Evolutionary conservation across 768 basidiomycete species (phyloP).

Genomic region (Calocybe indica): DNA sequence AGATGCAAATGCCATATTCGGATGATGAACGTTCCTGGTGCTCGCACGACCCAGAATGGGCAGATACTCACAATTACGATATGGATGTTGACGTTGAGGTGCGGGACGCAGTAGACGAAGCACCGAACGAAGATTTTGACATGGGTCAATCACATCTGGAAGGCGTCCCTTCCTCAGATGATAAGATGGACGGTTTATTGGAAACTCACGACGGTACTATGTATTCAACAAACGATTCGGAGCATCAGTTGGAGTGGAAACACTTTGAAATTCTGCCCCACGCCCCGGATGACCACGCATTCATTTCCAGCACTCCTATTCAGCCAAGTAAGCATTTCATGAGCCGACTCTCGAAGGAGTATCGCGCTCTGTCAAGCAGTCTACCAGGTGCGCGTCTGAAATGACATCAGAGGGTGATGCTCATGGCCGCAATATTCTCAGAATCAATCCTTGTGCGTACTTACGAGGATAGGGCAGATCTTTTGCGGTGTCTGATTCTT

Average conservation of each 20-base stretch:
- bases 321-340: slow-evolving; percentile 73
- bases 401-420: background rate
- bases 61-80: background rate
- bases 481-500: slow-evolving; percentile 84
- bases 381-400: slow-evolving; percentile 62
- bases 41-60: slow-evolving; percentile 38
- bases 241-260: slow-evolving; percentile 53
- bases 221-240: slow-evolving; percentile 7
- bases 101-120: no score
- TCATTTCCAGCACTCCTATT: slow-evolving; percentile 50
- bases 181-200: no score
- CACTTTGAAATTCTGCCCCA: slow-evolving; percentile 76
- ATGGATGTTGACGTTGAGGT: no score
- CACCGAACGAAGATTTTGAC: no score
- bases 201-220: no score
- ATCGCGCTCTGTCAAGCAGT: slow-evolving; percentile 70
- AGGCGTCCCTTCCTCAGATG: no score
- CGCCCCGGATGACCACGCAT: slow-evolving; percentile 82
- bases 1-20: slow-evolving; percentile 17
- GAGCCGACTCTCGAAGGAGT: slow-evolving; percentile 75
- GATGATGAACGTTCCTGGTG: slow-evolving; percentile 36
- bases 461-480: slow-evolving; percentile 85
- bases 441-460: slow-evolving; percentile 87
- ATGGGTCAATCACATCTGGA: no score
- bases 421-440: slow-evolving; percentile 17